phyloP scores from a whole-genome alignment of 768 basidiomycete genomes.

The Zangia roseola region DNA sequence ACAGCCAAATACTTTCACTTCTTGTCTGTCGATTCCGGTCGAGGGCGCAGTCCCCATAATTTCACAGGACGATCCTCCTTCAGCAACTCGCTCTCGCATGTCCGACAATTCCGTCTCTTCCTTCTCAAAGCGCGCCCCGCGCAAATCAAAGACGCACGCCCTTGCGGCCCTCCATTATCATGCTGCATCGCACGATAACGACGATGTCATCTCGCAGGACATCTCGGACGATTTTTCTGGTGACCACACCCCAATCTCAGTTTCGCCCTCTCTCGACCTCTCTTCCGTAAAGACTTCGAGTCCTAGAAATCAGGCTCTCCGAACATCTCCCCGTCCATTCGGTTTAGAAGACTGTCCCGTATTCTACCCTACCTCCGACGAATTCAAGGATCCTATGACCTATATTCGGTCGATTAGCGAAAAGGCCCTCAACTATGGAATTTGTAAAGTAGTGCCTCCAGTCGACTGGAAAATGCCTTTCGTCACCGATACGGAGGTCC shows the following conservation, averaged over 20 bases:
- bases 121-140: slow-evolving; percentile 69
- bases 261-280: slow-evolving; percentile 63
- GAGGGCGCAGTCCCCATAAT: slow-evolving; percentile 71
- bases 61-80: slow-evolving; percentile 40
- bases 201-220: slow-evolving; percentile 44
- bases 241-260: slow-evolving; percentile 57
- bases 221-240: slow-evolving; percentile 46
- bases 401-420: slow-evolving; percentile 85
- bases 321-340: slow-evolving; percentile 64
- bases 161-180: slow-evolving; percentile 75
- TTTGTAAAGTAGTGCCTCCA: slow-evolving; percentile 96
- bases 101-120: slow-evolving; percentile 37
- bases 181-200: slow-evolving; percentile 52
- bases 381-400: slow-evolving; percentile 92
- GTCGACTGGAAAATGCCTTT: slow-evolving; percentile 95
- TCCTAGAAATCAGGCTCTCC: slow-evolving; percentile 41
- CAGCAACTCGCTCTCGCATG: slow-evolving; percentile 32
- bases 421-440: slow-evolving; percentile 73
- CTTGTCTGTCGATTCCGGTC: slow-evolving; percentile 76
- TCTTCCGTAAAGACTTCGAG: slow-evolving; percentile 67
- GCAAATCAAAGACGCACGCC: slow-evolving; percentile 90
- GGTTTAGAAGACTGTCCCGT: slow-evolving; percentile 86
- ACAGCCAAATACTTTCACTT: slow-evolving; percentile 48
- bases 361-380: slow-evolving; percentile 84
- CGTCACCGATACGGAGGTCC: slow-evolving; percentile 88